Evolutionary conservation across 2,329 filamentous ascomycete species (phyloP).

Genomic region (Cryphonectria parasitica): DNA sequence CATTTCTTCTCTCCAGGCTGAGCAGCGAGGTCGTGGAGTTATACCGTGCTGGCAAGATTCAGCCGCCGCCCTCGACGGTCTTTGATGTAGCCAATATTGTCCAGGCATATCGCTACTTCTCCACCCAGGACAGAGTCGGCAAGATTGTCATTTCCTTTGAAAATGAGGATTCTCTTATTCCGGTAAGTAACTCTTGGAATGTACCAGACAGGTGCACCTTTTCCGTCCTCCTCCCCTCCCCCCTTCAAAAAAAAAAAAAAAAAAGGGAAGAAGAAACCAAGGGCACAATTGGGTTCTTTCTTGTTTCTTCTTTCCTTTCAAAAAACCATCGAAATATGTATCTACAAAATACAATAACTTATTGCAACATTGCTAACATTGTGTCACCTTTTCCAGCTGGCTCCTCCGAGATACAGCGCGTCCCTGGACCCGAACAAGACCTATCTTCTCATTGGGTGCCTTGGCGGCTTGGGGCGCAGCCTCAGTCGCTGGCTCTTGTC

Average conservation of each 20-base stretch:
- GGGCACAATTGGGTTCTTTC: neutral
- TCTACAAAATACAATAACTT: no score
- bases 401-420: neutral
- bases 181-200: neutral
- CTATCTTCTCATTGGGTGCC: neutral
- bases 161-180: neutral
- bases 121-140: constrained; percentile 45
- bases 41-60: neutral
- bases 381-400: neutral
- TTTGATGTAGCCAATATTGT: constrained; percentile 23
- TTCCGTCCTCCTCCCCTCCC: no score
- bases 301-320: no score
- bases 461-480: neutral
- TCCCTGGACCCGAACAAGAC: neutral
- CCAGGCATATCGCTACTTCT: constrained; percentile 44
- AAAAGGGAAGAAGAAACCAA: no score
- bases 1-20: neutral
- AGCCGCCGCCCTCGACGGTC: neutral
- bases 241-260: no score
- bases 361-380: neutral
- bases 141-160: constrained; percentile 43
- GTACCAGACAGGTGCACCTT: no score
- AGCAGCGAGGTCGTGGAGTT: neutral
- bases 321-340: no score
- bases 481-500: constrained; percentile 13